phyloP scores from a whole-genome alignment of 2,329 filamentous ascomycete genomes.

The Nigrospora osmanthi region DNA sequence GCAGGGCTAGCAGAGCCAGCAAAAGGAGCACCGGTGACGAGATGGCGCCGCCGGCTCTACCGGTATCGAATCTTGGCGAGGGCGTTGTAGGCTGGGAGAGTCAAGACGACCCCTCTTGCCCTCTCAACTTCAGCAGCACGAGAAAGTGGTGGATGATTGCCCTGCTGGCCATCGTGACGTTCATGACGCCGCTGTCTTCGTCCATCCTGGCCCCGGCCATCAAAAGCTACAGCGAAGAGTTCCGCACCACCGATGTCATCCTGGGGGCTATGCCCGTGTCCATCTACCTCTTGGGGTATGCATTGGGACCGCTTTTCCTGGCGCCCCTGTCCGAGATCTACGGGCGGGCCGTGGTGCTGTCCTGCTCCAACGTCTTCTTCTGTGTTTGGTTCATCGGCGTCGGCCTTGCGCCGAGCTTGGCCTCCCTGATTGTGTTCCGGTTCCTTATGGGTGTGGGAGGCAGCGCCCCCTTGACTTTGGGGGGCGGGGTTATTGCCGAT shows the following conservation, averaged over 20 bases:
- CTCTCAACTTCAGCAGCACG: conserved; percentile 45
- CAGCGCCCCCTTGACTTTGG: conserved; percentile 44
- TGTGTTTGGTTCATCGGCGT: conserved; percentile 57
- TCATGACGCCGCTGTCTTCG: conserved; percentile 58
- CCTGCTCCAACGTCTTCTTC: conserved; percentile 51
- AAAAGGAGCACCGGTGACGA: conserved; percentile 16
- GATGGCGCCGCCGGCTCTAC: conserved; percentile 28
- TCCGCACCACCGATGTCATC: conserved; percentile 31
- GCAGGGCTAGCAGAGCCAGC: conserved; percentile 15
- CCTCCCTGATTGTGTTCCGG: conserved; percentile 49
- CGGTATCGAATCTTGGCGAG: conserved; percentile 39
- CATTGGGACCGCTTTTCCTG: conserved; percentile 47
- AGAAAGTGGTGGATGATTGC: conserved; percentile 52
- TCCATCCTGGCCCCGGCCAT: conserved; percentile 50
- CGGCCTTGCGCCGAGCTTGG: conserved; percentile 47
- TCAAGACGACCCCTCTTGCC: conserved; percentile 49
- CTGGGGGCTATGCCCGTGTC: conserved; percentile 47
- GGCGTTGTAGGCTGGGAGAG: conserved; percentile 54
- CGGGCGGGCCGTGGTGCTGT: conserved; percentile 50
- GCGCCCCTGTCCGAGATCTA: conserved; percentile 58
- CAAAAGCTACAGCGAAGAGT: conserved; percentile 32
- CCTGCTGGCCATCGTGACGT: conserved; percentile 51
- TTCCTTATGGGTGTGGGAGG: conserved; percentile 53
- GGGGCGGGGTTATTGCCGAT: conserved; percentile 47
- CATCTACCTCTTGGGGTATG: conserved; percentile 55